phyloP scores from a whole-genome alignment of 306 rosid species.

The Quercus robur region DNA sequence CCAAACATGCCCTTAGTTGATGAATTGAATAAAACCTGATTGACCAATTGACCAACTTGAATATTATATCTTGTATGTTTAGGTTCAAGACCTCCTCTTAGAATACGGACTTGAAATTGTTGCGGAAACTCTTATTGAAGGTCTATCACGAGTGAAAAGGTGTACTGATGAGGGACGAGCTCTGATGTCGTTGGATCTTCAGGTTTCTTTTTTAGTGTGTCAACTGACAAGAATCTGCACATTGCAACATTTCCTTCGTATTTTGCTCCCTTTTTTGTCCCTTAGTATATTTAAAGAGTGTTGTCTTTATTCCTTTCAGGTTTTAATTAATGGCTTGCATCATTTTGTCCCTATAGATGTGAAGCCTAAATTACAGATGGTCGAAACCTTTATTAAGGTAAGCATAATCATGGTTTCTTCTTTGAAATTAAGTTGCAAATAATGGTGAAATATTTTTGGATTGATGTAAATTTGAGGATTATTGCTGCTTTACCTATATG shows the following conservation, averaged over 20 bases:
- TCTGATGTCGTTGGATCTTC: constrained; percentile 92
- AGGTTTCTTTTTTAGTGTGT: constrained; percentile 47
- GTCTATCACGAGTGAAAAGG: constrained; percentile 91
- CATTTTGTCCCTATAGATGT: constrained; percentile 78
- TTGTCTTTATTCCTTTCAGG: constrained; percentile 48
- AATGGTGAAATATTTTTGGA: not conserved
- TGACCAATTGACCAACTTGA: constrained; percentile 14
- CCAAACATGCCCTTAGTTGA: not conserved
- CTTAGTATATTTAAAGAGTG: constrained; percentile 19
- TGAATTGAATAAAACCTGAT: not conserved
- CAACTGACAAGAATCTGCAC: not conserved
- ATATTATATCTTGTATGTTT: constrained; percentile 20
- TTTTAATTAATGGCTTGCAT: constrained; percentile 91
- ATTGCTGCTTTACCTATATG: constrained; percentile 13
- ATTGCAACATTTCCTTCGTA: not conserved
- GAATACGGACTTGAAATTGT: constrained; percentile 80
- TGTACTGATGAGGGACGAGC: constrained; percentile 98
- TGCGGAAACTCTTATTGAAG: constrained; percentile 87
- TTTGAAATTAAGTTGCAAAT: not conserved
- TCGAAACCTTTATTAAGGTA: constrained; percentile 95
- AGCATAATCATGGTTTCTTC: not conserved
- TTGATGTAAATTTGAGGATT: constrained; percentile 14
- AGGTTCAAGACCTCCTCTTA: constrained; percentile 75
- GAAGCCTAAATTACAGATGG: constrained; percentile 78
- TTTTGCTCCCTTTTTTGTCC: constrained; percentile 6